Percentiles rank a stretch among this genome's conserved stretches.
These are phyloP conservation scores for Polytrichum formosum DNA, from an alignment of 225 moss, liverwort and hornwort genomes.

Conservation along the genomic window DNA sequence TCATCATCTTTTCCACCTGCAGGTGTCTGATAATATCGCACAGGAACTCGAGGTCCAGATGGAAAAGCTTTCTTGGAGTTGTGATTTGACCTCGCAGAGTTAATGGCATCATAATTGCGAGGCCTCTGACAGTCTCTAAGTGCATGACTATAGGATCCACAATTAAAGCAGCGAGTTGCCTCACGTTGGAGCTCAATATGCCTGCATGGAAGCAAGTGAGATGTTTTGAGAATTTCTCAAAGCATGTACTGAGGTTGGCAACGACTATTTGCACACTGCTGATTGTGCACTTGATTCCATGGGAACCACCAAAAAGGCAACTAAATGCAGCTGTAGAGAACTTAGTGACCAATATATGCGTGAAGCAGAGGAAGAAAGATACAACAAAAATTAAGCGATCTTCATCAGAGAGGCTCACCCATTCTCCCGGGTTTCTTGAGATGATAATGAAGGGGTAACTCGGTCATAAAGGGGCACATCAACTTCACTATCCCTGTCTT, in stretches of 20 bases:
- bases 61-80: conserved; percentile 42
- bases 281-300: neutral
- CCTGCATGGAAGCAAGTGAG: conserved; percentile 25
- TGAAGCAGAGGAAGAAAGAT: neutral
- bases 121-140: conserved; percentile 75
- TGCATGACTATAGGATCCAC: conserved; percentile 84
- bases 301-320: neutral
- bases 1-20: conserved; percentile 45
- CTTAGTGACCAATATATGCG: no score
- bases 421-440: conserved; percentile 55
- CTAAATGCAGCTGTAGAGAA: no score
- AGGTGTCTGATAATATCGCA: conserved; percentile 78
- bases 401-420: conserved; percentile 41
- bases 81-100: conserved; percentile 56
- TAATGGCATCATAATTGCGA: conserved; percentile 58
- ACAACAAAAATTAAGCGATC: neutral
- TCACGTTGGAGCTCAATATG: conserved; percentile 43
- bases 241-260: no score
- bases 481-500: conserved; percentile 60
- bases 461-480: conserved; percentile 89
- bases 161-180: conserved; percentile 83
- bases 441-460: conserved; percentile 57
- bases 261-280: no score
- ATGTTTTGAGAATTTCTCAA: neutral
- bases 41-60: conserved; percentile 48